Evolutionary conservation across 257 asterid genomes (phyloP), one percentile per base, ranked within the genome.

Genomic region (Voacanga thouarsii): DNA sequence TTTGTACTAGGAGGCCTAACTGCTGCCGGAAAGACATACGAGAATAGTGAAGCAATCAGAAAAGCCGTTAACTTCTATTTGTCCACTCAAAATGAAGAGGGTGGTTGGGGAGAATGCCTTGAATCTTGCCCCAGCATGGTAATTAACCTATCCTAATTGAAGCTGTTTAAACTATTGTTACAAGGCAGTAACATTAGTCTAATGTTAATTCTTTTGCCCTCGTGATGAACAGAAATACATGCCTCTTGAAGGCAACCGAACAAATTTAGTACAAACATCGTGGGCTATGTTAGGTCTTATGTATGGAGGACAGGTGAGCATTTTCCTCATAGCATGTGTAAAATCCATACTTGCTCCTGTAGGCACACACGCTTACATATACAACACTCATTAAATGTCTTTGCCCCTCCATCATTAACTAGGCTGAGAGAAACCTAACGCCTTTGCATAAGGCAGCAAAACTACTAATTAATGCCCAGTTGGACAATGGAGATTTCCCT

Each of bases 261-360:
- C 96, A n/a, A 93, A 93, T 81, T 75, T 93, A 41, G 97, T 91
- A 33, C 97, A 91, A 67, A 91, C 98, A 51, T 88, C 97, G 12
- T 91, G 97, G 97, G 98, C 94, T 21, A 93, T 93, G 98, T 86
- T 93, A 24, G 94, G 97, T 23, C 92, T 93, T 23, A 85, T 91
- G 89, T 80, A 82, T 23, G 88, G 82, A 72, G 97, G 98, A 45
- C 96, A 93, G 94, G 97, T 92, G 43, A 50, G 83, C 44, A 37
- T 45, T 23, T 5, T 50, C 15, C n/a, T 47, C 5, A 6, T 51
- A 5, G 39, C 1, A 8, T 50, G 7, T 57, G 37, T 75, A 12
- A 43, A 53, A 53, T 53, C 23, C 23, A 53, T 12, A 53, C 59
- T 14, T 18, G 5, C 23, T 15, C 59, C 7, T 18, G 1, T 43